A percentile compares a stretch with the other conserved stretches of the same genome.
Evolutionary conservation across 805 yeast species (phyloP).

Genomic region (Kockiozyma suomiensis): DNA sequence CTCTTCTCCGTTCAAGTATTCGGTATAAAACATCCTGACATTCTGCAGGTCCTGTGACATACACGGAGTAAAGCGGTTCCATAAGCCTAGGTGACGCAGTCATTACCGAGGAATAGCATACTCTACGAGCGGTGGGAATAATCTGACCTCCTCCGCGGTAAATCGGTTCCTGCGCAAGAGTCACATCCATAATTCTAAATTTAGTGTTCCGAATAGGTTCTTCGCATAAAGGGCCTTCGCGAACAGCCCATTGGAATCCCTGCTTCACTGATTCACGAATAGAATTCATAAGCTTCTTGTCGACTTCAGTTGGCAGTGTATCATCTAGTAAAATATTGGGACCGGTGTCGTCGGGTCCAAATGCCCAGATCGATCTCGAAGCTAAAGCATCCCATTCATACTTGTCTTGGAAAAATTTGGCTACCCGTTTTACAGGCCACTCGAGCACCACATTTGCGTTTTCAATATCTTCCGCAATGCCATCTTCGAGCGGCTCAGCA

Average conservation of each 20-base stretch:
- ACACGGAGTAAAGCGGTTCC: slow-evolving; percentile 77
- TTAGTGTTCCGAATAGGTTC: slow-evolving; percentile 72
- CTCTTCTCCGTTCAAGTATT: slow-evolving; percentile 67
- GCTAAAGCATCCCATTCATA: slow-evolving; percentile 84
- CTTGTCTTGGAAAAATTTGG: slow-evolving; percentile 57
- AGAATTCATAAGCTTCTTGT: slow-evolving; percentile 51
- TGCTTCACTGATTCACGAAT: slow-evolving; percentile 61
- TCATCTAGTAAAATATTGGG: slow-evolving; percentile 69
- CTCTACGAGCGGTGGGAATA: slow-evolving; percentile 79
- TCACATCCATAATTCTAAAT: slow-evolving; percentile 68
- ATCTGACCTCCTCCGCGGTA: slow-evolving; percentile 63
- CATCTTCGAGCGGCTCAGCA: slow-evolving; percentile 70
- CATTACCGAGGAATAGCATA: slow-evolving; percentile 78
- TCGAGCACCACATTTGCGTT: slow-evolving; percentile 46
- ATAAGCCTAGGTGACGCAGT: slow-evolving; percentile 75
- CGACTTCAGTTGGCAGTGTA: slow-evolving; percentile 70
- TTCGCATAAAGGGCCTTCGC: slow-evolving; percentile 92
- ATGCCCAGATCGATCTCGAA: slow-evolving; percentile 78
- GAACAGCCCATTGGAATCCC: slow-evolving; percentile 82
- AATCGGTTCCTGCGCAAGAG: slow-evolving; percentile 51
- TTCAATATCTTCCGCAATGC: slow-evolving; percentile 60
- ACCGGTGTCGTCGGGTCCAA: slow-evolving; percentile 60
- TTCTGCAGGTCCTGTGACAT: slow-evolving; percentile 56
- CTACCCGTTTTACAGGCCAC: slow-evolving; percentile 49
- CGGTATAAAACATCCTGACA: slow-evolving; percentile 54